Conservation (phyloP, 2,329 filamentous ascomycete species). For the Aspergillus neotritici region DNA sequence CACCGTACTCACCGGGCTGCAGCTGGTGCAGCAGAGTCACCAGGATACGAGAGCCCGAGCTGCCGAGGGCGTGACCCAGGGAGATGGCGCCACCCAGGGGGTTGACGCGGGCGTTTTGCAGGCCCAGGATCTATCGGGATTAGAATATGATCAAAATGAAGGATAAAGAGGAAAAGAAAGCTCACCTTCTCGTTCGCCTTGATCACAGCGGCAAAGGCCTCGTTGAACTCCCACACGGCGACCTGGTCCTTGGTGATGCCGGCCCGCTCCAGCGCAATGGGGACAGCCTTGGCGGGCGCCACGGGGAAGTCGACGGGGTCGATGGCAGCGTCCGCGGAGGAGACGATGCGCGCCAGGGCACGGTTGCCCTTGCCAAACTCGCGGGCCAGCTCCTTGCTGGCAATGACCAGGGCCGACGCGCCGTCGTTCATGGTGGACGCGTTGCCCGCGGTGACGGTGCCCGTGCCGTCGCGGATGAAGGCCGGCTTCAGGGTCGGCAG, state of each 20-base stretch:
- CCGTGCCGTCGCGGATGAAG: slow-evolving; percentile 77
- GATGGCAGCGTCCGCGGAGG: slow-evolving; percentile 82
- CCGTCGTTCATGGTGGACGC: slow-evolving; percentile 93
- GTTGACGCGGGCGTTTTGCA: slow-evolving; percentile 76
- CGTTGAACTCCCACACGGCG: slow-evolving; percentile 96
- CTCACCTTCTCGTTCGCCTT: slow-evolving; percentile 83
- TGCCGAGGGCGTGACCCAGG: slow-evolving; percentile 84
- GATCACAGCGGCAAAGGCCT: slow-evolving; percentile 93
- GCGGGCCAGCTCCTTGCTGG: slow-evolving; percentile 71
- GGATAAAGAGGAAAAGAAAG: slow-evolving; percentile 2
- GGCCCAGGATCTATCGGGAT: slow-evolving; percentile 62
- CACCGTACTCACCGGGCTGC: slow-evolving; percentile 86
- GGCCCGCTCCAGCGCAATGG: slow-evolving; percentile 79
- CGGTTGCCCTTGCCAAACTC: slow-evolving; percentile 71
- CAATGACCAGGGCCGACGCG: slow-evolving; percentile 81
- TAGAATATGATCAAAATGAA: slow-evolving; percentile 6
- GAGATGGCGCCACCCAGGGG: slow-evolving; percentile 86
- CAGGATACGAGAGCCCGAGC: slow-evolving; percentile 85
- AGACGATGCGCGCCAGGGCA: slow-evolving; percentile 79
- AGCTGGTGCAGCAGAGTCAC: slow-evolving; percentile 88
- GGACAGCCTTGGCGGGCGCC: slow-evolving; percentile 86
- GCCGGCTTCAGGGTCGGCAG: slow-evolving; percentile 82
- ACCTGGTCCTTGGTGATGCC: slow-evolving; percentile 90
- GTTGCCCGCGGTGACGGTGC: slow-evolving; percentile 91
- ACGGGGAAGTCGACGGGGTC: slow-evolving; percentile 92